These are phyloP conservation scores for Platanus orientalis DNA, from an alignment of 164 flowering plant genomes.

Conservation along the genomic window DNA sequence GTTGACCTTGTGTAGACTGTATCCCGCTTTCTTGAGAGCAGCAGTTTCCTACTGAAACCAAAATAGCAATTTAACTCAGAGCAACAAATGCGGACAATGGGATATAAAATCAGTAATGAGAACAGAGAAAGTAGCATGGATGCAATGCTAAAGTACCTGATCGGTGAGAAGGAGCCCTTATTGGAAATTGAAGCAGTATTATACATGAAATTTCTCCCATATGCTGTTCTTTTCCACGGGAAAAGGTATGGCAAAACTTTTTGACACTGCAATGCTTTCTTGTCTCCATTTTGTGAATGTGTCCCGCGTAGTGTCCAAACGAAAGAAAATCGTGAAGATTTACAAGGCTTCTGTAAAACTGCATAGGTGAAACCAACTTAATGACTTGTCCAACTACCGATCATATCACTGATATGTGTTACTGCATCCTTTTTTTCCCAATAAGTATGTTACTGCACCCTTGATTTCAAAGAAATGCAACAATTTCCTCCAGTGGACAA, in stretches of 20 bases:
- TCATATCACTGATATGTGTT: too few species aligned
- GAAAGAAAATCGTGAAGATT: slow-evolving; percentile 41
- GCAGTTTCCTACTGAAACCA: slow-evolving; percentile 48
- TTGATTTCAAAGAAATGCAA: too few species aligned
- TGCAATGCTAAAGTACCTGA: slow-evolving; percentile 37
- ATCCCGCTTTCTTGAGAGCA: slow-evolving; percentile 56
- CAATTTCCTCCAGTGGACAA: too few species aligned
- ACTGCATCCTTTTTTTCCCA: too few species aligned
- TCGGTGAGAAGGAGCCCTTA: slow-evolving; percentile 36
- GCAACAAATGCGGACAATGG: slow-evolving; percentile 3
- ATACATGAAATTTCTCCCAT: slow-evolving; percentile 36
- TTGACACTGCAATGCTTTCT: slow-evolving; percentile 20
- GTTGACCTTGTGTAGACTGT: slow-evolving; percentile 77
- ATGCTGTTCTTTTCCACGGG: slow-evolving; percentile 74
- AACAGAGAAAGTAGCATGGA: slow-evolving; percentile 1
- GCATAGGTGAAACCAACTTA: slow-evolving; percentile 19
- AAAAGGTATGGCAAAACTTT: slow-evolving; percentile 45
- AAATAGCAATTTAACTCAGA: background rate
- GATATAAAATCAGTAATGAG: slow-evolving; percentile 10
- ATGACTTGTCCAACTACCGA: background rate
- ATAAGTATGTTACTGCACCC: too few species aligned
- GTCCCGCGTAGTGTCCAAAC: slow-evolving; percentile 65
- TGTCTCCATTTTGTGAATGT: slow-evolving; percentile 25
- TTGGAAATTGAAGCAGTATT: slow-evolving; percentile 22
- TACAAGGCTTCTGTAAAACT: slow-evolving; percentile 32